Evolutionary conservation across 306 rosid species (phyloP).

Genomic region (Vigna mungo): DNA sequence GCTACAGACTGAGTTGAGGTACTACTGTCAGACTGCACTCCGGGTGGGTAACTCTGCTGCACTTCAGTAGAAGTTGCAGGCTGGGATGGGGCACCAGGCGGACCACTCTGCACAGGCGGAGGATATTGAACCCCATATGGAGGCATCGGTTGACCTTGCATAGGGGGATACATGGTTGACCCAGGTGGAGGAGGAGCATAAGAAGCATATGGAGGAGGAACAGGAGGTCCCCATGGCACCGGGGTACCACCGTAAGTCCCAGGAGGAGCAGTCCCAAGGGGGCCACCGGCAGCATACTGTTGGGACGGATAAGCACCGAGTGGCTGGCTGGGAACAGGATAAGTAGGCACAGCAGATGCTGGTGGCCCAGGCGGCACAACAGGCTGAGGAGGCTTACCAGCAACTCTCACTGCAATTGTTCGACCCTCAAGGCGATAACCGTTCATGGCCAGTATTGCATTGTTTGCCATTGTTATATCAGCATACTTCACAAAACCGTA

Average conservation of each 20-base stretch:
- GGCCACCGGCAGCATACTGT: conserved; percentile 81
- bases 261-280: conserved; percentile 76
- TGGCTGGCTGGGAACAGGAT: conserved; percentile 79
- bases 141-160: conserved; percentile 81
- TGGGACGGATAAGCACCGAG: conserved; percentile 88
- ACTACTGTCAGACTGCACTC: conserved; percentile 79
- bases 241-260: conserved; percentile 67
- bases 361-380: conserved; percentile 90
- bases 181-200: conserved; percentile 97
- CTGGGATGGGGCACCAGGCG: conserved; percentile 91
- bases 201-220: conserved; percentile 76
- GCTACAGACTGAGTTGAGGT: conserved; percentile 62
- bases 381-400: conserved; percentile 99
- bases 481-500: conserved; percentile 96
- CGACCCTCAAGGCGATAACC: conserved; percentile 94
- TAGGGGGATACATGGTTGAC: conserved; percentile 80
- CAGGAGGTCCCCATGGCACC: conserved; percentile 98
- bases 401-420: conserved; percentile 97
- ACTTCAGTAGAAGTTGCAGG: conserved; percentile 68
- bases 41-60: conserved; percentile 88
- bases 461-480: conserved; percentile 92
- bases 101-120: conserved; percentile 69
- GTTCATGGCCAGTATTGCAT: conserved; percentile 85
- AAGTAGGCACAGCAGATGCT: conserved; percentile 70
- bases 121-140: conserved; percentile 84